Percentiles rank a stretch among this genome's conserved stretches.
Conservation (phyloP, 192 early-diverging fungal genomes). For the Radiomyces spectabilis region DNA sequence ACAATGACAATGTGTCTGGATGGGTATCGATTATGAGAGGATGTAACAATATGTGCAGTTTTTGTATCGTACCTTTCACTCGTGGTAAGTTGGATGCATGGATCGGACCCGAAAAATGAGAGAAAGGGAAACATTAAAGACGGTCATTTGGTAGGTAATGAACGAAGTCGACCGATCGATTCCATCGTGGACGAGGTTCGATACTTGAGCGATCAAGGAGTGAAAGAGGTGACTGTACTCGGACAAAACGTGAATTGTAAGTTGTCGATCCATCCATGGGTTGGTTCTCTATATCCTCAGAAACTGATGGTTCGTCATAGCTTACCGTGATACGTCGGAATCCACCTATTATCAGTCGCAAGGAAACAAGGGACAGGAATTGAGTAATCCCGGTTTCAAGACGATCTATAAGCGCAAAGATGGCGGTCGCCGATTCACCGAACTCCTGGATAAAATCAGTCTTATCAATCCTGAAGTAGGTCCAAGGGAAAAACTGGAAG, state of each 20-base stretch:
- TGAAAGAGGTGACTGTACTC: constrained; percentile 61
- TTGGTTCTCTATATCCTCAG: not conserved
- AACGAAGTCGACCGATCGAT: constrained; percentile 62
- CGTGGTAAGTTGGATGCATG: constrained; percentile 30
- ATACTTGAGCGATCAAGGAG: constrained; percentile 55
- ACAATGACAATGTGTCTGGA: constrained; percentile 56
- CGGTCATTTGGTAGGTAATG: no score
- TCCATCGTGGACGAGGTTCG: constrained; percentile 61
- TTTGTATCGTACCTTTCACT: constrained; percentile 75
- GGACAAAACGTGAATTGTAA: constrained; percentile 74
- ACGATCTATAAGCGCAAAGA: constrained; percentile 72
- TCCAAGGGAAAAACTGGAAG: no score
- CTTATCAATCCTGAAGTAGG: constrained; percentile 55
- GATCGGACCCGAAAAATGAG: no score
- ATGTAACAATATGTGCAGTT: constrained; percentile 80
- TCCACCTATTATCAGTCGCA: constrained; percentile 37
- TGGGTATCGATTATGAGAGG: constrained; percentile 72
- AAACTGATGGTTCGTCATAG: not conserved
- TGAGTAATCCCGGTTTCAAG: constrained; percentile 56
- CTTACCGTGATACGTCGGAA: constrained; percentile 62
- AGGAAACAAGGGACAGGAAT: constrained; percentile 27
- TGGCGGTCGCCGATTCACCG: constrained; percentile 67
- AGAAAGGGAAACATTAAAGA: no score
- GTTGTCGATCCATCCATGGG: not conserved
- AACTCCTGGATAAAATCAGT: constrained; percentile 61